phyloP scores from a whole-genome alignment of 2,329 filamentous ascomycete species.

The Alternaria infectoria region DNA sequence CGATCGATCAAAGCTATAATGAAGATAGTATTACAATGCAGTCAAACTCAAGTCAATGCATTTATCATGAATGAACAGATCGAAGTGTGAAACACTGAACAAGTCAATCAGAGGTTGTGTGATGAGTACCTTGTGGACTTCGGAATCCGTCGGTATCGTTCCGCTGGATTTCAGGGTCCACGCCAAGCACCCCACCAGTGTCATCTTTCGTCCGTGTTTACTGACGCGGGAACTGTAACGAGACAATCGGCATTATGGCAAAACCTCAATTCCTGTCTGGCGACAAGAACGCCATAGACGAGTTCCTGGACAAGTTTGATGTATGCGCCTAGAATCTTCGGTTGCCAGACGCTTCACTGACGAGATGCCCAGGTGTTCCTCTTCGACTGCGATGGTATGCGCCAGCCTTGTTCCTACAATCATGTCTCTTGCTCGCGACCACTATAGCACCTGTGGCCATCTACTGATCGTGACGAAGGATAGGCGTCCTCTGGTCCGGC shows the following conservation, averaged over 20 bases:
- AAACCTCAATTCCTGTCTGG: constrained; percentile 73
- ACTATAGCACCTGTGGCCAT: background rate
- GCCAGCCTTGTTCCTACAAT: constrained; percentile 12
- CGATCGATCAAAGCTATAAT: constrained; percentile 32
- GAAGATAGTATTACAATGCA: background rate
- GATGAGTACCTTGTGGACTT: constrained; percentile 3
- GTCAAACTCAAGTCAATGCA: too few relatives aligned
- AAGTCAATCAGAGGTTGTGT: background rate
- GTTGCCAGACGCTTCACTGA: constrained; percentile 18
- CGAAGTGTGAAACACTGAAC: background rate
- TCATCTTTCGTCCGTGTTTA: constrained; percentile 10
- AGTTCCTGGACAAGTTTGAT: constrained; percentile 90
- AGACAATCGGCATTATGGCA: constrained; percentile 24
- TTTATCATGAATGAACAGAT: constrained; percentile 1
- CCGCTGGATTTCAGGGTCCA: constrained; percentile 21
- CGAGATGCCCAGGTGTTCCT: constrained; percentile 74
- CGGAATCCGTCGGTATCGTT: constrained; percentile 10
- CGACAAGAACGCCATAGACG: constrained; percentile 75
- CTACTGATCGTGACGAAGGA: constrained; percentile 53
- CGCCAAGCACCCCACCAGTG: constrained; percentile 40
- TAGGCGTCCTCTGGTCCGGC: constrained; percentile 96
- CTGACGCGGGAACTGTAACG: background rate
- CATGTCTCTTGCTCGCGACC: background rate
- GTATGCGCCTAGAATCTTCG: constrained; percentile 61
- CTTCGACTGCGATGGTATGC: constrained; percentile 92